Percentiles rank a stretch among this genome's conserved stretches.
These are phyloP conservation scores for Hanseniaspora jakobsenii DNA, from an alignment of 805 yeast species.

Conservation along the genomic window DNA sequence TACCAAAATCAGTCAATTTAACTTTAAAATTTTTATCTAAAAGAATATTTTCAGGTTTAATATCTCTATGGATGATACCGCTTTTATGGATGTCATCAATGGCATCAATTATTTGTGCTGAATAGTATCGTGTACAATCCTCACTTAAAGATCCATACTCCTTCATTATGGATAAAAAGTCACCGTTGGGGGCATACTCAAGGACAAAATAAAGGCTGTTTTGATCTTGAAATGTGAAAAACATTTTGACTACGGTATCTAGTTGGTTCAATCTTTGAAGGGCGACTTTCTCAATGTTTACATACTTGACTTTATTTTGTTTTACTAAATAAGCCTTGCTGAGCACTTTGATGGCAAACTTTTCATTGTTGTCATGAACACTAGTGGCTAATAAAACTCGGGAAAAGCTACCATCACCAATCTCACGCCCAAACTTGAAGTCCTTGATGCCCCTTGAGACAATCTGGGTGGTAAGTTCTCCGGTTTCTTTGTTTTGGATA, in stretches of 20 bases:
- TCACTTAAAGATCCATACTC: conserved; percentile 60
- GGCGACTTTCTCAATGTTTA: conserved; percentile 71
- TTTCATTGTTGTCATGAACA: conserved; percentile 50
- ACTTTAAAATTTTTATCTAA: conserved; percentile 49
- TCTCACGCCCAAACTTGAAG: conserved; percentile 73
- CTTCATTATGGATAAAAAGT: conserved; percentile 53
- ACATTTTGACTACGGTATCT: conserved; percentile 53
- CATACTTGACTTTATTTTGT: conserved; percentile 75
- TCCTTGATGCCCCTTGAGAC: conserved; percentile 58
- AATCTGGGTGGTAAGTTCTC: conserved; percentile 40
- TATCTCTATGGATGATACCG: conserved; percentile 71
- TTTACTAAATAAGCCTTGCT: conserved; percentile 67
- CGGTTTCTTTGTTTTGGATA: conserved; percentile 34
- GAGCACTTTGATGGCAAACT: conserved; percentile 67
- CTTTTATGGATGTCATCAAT: conserved; percentile 57
- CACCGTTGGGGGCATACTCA: conserved; percentile 74
- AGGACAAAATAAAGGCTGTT: conserved; percentile 59
- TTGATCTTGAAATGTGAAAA: conserved; percentile 71
- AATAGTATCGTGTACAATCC: conserved; percentile 52
- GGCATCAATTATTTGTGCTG: conserved; percentile 66
- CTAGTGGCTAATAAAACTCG: conserved; percentile 84
- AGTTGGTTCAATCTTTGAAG: conserved; percentile 53
- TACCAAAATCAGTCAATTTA: conserved; percentile 73
- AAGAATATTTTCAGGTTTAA: conserved; percentile 72
- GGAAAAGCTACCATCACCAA: conserved; percentile 95